Evolutionary conservation across 345 rosid genomes (phyloP).

Genomic region (Boechera divaricarpa): DNA sequence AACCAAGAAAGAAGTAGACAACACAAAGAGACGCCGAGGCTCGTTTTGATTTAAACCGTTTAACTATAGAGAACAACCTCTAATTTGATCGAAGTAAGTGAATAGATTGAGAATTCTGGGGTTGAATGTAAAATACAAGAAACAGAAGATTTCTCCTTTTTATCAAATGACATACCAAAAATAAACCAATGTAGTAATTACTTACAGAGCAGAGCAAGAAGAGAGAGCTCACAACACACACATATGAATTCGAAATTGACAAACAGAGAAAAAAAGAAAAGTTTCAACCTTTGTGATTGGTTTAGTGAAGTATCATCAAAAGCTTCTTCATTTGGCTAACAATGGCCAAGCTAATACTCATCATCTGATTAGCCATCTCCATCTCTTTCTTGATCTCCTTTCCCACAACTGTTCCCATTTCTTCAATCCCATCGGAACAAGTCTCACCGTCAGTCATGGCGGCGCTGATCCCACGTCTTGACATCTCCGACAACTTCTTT

Average conservation of each 20-base stretch:
- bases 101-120: constrained; percentile 22
- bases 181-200: constrained; percentile 21
- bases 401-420: constrained; percentile 59
- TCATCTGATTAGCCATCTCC: constrained; percentile 51
- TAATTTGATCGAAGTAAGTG: constrained; percentile 2
- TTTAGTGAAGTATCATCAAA: constrained; percentile 48
- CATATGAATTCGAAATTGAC: neutral
- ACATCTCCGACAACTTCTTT: constrained; percentile 54
- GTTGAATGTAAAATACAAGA: constrained; percentile 29
- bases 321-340: constrained; percentile 59
- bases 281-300: constrained; percentile 11
- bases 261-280: constrained; percentile 10
- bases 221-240: neutral
- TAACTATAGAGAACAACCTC: constrained; percentile 11
- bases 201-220: constrained; percentile 23
- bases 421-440: constrained; percentile 74
- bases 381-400: constrained; percentile 54
- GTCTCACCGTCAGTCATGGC: constrained; percentile 75
- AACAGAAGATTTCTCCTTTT: neutral
- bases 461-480: constrained; percentile 77
- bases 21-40: constrained; percentile 33
- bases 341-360: constrained; percentile 78
- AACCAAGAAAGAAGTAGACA: constrained; percentile 34
- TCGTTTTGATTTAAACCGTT: constrained; percentile 35
- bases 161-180: constrained; percentile 17